Conservation (phyloP, 2,329 filamentous ascomycete genomes). For the Trichophyton simii region DNA sequence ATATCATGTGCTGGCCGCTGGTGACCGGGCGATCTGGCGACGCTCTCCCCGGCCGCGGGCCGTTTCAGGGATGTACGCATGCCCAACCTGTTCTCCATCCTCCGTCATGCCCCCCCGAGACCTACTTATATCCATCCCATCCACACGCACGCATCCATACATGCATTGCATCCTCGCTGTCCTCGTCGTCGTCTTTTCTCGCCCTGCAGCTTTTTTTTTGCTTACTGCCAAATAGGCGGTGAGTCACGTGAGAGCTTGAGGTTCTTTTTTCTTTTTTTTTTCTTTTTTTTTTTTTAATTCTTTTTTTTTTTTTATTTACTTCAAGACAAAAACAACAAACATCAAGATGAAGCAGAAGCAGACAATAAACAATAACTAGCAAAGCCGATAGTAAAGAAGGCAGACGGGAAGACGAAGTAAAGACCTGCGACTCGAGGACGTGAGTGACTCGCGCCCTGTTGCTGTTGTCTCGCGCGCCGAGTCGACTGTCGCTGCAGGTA, state of each 20-base stretch:
- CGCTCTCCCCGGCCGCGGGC: neutral
- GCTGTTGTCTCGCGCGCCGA: neutral
- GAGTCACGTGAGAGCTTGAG: neutral
- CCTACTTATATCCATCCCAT: neutral
- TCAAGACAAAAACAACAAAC: too few relatives aligned
- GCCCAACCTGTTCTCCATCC: neutral
- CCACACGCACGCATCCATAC: neutral
- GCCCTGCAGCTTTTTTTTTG: neutral
- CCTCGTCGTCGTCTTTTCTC: neutral
- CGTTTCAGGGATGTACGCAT: neutral
- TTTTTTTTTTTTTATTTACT: neutral
- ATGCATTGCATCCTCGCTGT: neutral
- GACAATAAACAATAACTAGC: too few relatives aligned
- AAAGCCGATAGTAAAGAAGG: too few relatives aligned
- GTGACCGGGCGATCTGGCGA: neutral
- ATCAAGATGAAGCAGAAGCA: too few relatives aligned
- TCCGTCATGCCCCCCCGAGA: too few relatives aligned
- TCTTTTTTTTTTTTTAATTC: neutral
- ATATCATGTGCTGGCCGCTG: slow-evolving; percentile 1
- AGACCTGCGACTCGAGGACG: neutral
- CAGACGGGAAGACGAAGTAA: neutral
- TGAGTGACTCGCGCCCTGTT: neutral
- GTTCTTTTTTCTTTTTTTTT: neutral
- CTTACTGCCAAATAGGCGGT: neutral
- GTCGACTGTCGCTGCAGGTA: neutral